Evolutionary conservation across 1,284 basidiomycete species (phyloP), one percentile per base, ranked within the genome.

Genomic region (Cutaneotrichosporon sp.): DNA sequence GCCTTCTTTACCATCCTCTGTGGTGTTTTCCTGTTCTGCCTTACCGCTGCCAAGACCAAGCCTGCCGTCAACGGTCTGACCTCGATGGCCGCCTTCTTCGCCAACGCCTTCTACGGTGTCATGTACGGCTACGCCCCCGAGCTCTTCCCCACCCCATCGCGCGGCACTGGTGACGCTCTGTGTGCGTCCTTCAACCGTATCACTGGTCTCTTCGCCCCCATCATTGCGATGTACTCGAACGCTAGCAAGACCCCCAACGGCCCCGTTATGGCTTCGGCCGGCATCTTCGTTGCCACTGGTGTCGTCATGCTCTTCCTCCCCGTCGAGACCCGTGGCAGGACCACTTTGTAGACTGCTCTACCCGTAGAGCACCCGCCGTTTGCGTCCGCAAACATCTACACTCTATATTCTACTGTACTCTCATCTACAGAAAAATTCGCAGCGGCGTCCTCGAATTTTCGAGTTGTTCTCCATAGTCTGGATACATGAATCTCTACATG

Each of bases 161-260:
- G 84, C 37, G 84, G 83, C 4, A 84, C 84, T 0, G 84, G 82
- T 4, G 82, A 84, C 58, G 83, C 83, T 1, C 69, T 84, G 26
- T 77, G 80, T 55, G 72, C 79, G 55, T 78, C 78, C 5, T 74
- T 80, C 53, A 82, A 82, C 64, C 77, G 83, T 37, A 73, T 84
- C 38, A 77, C 77, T 38, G 83, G 83, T 18, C 73, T 84, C 47
- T 55, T 68, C 33, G 65, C 65, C 4, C 66, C 66, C 36, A 55
- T 67, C 57, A 65, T 67, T 39, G 62, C 59, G 34, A 56, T 68
- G 52, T 64, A 56, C 58, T 60, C 59, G 15, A 38, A 15, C 12
- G 60, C 60, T 1, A 46, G 37, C 17, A 17, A 49, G 4, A 69
- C 63, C 12, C 67, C 70, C 15, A 69, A 62, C 56, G 81, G 80